A percentile compares a stretch with the other conserved stretches of the same genome.
phyloP scores from a whole-genome alignment of 2,329 filamentous ascomycete species.

The Aureobasidium pullulans region DNA sequence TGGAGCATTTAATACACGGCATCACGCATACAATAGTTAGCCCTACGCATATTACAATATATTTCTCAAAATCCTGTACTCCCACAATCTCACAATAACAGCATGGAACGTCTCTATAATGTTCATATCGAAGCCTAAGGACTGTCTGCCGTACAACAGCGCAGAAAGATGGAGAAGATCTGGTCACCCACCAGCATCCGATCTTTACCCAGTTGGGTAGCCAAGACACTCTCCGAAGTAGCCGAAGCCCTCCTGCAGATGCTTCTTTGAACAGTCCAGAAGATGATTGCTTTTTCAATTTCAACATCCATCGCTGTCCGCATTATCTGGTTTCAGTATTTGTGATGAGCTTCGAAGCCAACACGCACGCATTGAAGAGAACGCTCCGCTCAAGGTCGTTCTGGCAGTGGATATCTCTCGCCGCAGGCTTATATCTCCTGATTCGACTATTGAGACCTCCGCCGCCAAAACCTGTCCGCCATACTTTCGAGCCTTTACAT shows the following conservation, averaged over 20 bases:
- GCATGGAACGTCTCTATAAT: no score
- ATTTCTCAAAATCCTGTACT: no score
- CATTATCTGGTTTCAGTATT: not conserved
- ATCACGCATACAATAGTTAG: no score
- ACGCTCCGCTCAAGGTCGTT: conserved; percentile 1
- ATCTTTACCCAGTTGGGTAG: not conserved
- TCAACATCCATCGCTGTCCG: not conserved
- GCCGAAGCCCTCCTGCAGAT: not conserved
- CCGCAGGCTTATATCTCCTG: conserved; percentile 1
- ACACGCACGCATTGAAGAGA: not conserved
- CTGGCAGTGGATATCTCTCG: conserved; percentile 11
- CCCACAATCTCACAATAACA: no score
- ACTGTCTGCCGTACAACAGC: no score
- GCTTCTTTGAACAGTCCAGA: not conserved
- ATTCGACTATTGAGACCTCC: conserved; percentile 1
- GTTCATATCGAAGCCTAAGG: no score
- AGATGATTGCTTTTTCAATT: not conserved
- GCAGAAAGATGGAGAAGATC: no score
- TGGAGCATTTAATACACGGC: not conserved
- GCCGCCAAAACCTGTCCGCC: not conserved
- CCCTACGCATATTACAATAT: no score
- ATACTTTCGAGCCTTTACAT: conserved; percentile 3
- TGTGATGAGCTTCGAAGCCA: not conserved
- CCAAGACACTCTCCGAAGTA: not conserved
- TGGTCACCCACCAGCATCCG: not conserved